Conservation (phyloP, 352 stramenopile species). For the Phytophthora quininea region DNA sequence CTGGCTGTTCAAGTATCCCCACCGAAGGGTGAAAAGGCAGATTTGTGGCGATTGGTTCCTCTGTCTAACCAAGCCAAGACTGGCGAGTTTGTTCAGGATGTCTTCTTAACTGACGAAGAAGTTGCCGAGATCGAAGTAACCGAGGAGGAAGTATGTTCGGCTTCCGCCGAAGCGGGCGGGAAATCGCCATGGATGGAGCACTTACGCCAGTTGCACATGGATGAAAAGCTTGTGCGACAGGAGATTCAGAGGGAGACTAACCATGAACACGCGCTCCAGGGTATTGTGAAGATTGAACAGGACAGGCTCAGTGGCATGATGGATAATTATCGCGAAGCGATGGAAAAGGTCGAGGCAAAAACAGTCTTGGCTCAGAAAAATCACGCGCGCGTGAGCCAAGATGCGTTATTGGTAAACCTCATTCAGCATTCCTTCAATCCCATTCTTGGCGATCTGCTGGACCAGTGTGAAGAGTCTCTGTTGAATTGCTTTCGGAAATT, state of each 20-base stretch:
- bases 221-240: constrained; percentile 61
- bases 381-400: constrained; percentile 62
- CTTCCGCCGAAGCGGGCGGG: constrained; percentile 16
- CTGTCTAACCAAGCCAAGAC: constrained; percentile 50
- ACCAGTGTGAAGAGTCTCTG: constrained; percentile 75
- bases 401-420: constrained; percentile 63
- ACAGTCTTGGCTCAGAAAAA: constrained; percentile 52
- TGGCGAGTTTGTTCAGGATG: constrained; percentile 60
- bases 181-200: constrained; percentile 60
- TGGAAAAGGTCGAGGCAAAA: constrained; percentile 56
- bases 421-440: constrained; percentile 77
- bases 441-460: constrained; percentile 65
- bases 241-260: constrained; percentile 61
- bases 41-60: constrained; percentile 65
- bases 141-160: constrained; percentile 67
- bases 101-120: constrained; percentile 63
- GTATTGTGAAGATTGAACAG: constrained; percentile 77
- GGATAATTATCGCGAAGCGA: constrained; percentile 62
- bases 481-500: constrained; percentile 70
- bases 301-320: constrained; percentile 64
- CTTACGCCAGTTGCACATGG: constrained; percentile 52
- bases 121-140: constrained; percentile 67
- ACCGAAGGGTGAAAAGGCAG: constrained; percentile 16
- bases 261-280: constrained; percentile 62
- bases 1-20: constrained; percentile 40